These are phyloP conservation scores for Kwoniella bestiolae DNA, from an alignment of 768 basidiomycete genomes.

Conservation along the genomic window DNA sequence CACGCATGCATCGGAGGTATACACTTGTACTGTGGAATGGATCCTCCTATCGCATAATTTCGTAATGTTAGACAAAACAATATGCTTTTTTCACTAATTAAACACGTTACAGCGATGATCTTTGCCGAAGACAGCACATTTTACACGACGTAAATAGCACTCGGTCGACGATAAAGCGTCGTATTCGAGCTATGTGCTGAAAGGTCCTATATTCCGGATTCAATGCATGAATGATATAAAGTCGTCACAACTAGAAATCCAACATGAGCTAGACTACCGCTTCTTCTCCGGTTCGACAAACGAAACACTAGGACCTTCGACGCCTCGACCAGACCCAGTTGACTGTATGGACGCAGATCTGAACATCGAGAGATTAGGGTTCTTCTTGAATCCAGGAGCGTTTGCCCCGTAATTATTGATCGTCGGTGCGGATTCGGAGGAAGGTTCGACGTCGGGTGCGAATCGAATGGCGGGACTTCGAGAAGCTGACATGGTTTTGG, in stretches of 20 bases:
- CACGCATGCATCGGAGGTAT: slow-evolving; percentile 20
- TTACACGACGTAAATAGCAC: too few species aligned
- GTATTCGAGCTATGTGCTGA: too few species aligned
- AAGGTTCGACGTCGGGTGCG: slow-evolving; percentile 38
- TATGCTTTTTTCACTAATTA: too few species aligned
- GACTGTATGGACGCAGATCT: slow-evolving; percentile 32
- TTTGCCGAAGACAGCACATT: too few species aligned
- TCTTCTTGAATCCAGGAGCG: slow-evolving; percentile 42
- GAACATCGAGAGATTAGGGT: slow-evolving; percentile 45
- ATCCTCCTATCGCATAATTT: too few species aligned
- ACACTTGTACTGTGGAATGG: too few species aligned
- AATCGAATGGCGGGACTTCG: slow-evolving; percentile 46
- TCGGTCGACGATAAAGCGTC: too few species aligned
- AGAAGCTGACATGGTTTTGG: slow-evolving; percentile 27
- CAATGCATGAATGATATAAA: not conserved
- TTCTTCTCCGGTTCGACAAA: slow-evolving; percentile 28
- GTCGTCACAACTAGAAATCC: not conserved
- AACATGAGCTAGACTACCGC: too few species aligned
- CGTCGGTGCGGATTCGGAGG: slow-evolving; percentile 50
- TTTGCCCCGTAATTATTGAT: slow-evolving; percentile 40
- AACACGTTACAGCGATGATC: too few species aligned
- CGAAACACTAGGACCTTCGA: slow-evolving; percentile 32
- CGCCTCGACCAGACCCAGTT: not conserved
- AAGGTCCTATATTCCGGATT: too few species aligned
- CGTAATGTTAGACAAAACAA: too few species aligned